A percentile compares a stretch with the other conserved stretches of the same genome.
Evolutionary conservation across 306 rosid genomes (phyloP).

Genomic region (Styphnolobium japonicum): DNA sequence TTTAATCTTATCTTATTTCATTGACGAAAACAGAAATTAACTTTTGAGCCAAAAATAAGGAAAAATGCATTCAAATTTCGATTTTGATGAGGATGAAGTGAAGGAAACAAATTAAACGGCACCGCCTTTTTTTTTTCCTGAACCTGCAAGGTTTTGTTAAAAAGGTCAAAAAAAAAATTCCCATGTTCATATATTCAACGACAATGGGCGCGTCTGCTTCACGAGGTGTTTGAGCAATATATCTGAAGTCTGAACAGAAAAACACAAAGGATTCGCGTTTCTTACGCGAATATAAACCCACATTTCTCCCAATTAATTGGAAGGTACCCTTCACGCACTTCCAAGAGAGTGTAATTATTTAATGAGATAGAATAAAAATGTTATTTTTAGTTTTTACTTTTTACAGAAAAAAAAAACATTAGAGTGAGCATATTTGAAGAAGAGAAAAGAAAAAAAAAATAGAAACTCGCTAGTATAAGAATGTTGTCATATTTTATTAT

Average conservation of each 20-base stretch:
- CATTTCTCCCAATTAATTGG: constrained; percentile 53
- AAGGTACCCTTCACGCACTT: constrained; percentile 48
- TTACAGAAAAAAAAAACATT: neutral
- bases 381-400: too few species aligned
- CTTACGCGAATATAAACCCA: constrained; percentile 8
- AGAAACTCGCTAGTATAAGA: too few species aligned
- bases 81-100: constrained; percentile 9
- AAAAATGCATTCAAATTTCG: neutral
- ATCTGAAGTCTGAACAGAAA: neutral
- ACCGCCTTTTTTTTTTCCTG: constrained; percentile 36
- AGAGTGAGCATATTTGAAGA: neutral
- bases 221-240: neutral
- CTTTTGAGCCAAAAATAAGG: neutral
- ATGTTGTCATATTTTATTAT: too few species aligned
- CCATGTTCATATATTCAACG: neutral
- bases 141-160: neutral
- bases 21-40: neutral
- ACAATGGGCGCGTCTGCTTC: constrained; percentile 9
- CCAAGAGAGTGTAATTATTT: constrained; percentile 28
- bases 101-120: constrained; percentile 18
- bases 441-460: too few species aligned
- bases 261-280: neutral
- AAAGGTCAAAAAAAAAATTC: neutral
- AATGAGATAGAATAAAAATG: neutral
- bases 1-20: neutral